These are phyloP conservation scores for Fusarium domesticum DNA, from an alignment of 2,329 filamentous ascomycete species.

Conservation along the genomic window DNA sequence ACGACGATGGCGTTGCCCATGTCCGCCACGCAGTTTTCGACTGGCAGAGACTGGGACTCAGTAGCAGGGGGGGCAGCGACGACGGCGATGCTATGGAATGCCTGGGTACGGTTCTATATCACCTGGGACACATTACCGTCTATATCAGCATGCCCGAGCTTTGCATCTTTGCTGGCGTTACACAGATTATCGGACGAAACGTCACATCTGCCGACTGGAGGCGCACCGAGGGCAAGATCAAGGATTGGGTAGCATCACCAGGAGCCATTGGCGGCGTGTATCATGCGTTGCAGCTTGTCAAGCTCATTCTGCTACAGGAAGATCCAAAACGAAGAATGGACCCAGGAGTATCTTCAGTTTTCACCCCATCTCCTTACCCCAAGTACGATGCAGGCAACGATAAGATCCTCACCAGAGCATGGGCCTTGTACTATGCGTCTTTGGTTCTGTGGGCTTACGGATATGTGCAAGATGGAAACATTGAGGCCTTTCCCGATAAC, in stretches of 20 bases:
- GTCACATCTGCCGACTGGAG: slow-evolving; percentile 30
- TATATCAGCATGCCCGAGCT: slow-evolving; percentile 32
- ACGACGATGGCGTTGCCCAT: slow-evolving; percentile 28
- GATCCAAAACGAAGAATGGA: slow-evolving; percentile 12
- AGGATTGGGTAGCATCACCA: slow-evolving; percentile 29
- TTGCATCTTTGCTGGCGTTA: slow-evolving; percentile 28
- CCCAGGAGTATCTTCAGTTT: slow-evolving; percentile 10
- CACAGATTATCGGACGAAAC: slow-evolving; percentile 27
- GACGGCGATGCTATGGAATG: slow-evolving; percentile 30
- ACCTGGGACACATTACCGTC: slow-evolving; percentile 29
- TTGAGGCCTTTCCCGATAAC: slow-evolving; percentile 28
- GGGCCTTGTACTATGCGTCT: slow-evolving; percentile 29
- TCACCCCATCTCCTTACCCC: slow-evolving; percentile 21
- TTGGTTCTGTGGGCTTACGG: slow-evolving; percentile 30
- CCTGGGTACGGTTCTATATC: slow-evolving; percentile 27
- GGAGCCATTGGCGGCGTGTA: slow-evolving; percentile 29
- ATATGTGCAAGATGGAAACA: slow-evolving; percentile 27
- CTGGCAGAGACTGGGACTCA: slow-evolving; percentile 27
- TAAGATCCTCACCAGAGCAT: slow-evolving; percentile 24
- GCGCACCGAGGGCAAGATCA: slow-evolving; percentile 29
- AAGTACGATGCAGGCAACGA: slow-evolving; percentile 27
- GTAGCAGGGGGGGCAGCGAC: slow-evolving; percentile 26
- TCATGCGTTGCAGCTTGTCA: slow-evolving; percentile 27
- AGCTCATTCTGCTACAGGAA: slow-evolving; percentile 26
- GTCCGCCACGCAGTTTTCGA: slow-evolving; percentile 29